A percentile compares a stretch with the other conserved stretches of the same genome.
These are phyloP conservation scores for Pezicula radicicola DNA, from an alignment of 2,329 filamentous ascomycete genomes.

Conservation along the genomic window DNA sequence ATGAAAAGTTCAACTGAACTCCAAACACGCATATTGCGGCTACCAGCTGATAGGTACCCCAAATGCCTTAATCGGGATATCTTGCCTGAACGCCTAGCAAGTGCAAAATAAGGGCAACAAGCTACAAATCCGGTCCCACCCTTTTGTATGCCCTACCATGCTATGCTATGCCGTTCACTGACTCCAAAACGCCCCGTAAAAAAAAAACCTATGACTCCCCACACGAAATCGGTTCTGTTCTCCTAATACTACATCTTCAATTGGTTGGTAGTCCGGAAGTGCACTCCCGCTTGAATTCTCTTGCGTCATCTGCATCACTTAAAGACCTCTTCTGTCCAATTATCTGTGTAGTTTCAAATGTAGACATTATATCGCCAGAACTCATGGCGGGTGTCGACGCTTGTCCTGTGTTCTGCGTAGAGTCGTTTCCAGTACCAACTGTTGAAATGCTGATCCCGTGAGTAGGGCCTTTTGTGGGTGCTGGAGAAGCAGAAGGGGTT, in stretches of 20 bases:
- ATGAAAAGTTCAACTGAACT: no score
- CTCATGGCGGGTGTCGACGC: slow-evolving; percentile 3
- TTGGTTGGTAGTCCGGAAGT: slow-evolving; percentile 14
- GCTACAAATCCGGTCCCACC: not conserved
- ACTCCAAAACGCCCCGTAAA: not conserved
- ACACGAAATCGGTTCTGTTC: not conserved
- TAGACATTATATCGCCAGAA: not conserved
- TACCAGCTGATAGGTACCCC: no score
- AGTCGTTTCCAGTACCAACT: slow-evolving; percentile 8
- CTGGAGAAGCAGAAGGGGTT: slow-evolving; percentile 20
- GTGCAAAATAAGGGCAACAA: not conserved
- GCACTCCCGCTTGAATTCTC: slow-evolving; percentile 16
- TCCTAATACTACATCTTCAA: slow-evolving; percentile 12
- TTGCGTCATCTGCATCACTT: slow-evolving; percentile 19
- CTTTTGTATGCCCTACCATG: not conserved
- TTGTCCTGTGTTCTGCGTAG: slow-evolving; percentile 2
- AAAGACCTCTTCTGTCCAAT: slow-evolving; percentile 20
- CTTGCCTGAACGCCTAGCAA: not conserved
- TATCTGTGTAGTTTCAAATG: slow-evolving; percentile 10
- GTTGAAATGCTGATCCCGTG: slow-evolving; percentile 6
- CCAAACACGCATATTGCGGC: no score
- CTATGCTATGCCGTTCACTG: not conserved
- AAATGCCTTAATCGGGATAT: no score
- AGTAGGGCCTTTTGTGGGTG: slow-evolving; percentile 1
- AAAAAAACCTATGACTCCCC: not conserved